A percentile compares a stretch with the other conserved stretches of the same genome.
Conservation (phyloP, 2,329 filamentous ascomycete genomes). For the Grosmannia serpens region DNA sequence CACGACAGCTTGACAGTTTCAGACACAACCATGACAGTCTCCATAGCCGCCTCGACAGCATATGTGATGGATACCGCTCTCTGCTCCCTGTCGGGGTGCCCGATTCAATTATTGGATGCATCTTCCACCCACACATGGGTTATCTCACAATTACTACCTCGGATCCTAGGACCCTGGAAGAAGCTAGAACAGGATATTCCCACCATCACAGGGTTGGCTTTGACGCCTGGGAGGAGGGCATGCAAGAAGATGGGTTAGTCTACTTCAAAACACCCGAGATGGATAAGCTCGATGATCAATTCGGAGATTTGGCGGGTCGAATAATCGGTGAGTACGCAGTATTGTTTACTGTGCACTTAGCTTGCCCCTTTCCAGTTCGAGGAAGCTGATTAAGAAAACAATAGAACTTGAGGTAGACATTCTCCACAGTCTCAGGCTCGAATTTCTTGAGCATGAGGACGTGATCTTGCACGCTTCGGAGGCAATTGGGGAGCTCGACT, state of each 20-base stretch:
- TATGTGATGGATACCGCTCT: conserved; percentile 51
- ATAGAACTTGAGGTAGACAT: conserved; percentile 63
- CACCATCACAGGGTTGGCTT: neutral
- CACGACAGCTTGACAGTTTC: conserved; percentile 62
- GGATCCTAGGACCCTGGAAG: neutral
- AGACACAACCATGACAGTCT: conserved; percentile 71
- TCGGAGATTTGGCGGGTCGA: conserved; percentile 73
- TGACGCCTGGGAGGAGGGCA: conserved; percentile 64
- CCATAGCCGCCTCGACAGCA: conserved; percentile 57
- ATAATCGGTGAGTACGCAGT: conserved; percentile 72
- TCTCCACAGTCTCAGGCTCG: conserved; percentile 62
- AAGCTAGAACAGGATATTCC: neutral
- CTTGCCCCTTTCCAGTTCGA: neutral
- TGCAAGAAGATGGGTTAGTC: conserved; percentile 55
- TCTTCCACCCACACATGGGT: conserved; percentile 84
- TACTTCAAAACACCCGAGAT: conserved; percentile 86
- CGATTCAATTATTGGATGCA: conserved; percentile 55
- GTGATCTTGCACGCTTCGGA: conserved; percentile 61
- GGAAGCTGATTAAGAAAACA: neutral
- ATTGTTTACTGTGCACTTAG: neutral
- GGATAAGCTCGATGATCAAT: conserved; percentile 65
- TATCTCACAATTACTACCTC: conserved; percentile 60
- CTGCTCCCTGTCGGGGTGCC: conserved; percentile 49
- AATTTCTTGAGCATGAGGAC: conserved; percentile 56
- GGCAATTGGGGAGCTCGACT: conserved; percentile 77